Percentiles rank a stretch among this genome's conserved stretches.
Evolutionary conservation across 768 basidiomycete species (phyloP).

Genomic region (Lactarius trivialis): DNA sequence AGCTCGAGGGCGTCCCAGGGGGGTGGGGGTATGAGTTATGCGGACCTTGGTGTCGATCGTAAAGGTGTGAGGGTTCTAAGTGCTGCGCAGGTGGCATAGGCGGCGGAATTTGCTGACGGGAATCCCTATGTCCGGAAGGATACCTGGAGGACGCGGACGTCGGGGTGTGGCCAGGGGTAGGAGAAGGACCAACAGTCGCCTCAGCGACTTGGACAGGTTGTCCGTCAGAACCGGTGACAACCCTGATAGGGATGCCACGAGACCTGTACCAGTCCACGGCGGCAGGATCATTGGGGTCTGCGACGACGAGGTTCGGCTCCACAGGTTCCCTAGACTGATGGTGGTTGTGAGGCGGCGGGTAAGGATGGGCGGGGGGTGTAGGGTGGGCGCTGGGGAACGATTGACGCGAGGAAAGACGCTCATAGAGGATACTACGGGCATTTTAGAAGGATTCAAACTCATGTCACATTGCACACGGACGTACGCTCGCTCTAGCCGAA

Average conservation of each 20-base stretch:
- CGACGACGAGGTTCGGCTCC: conserved; percentile 6
- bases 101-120: conserved; percentile 25
- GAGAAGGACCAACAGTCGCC: conserved; percentile 28
- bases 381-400: conserved; percentile 26
- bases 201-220: conserved; percentile 46
- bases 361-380: conserved; percentile 25
- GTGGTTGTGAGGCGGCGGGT: conserved; percentile 21
- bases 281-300: conserved; percentile 42
- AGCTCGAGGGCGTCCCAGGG: conserved; percentile 2
- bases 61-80: conserved; percentile 11
- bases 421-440: conserved; percentile 60
- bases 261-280: conserved; percentile 43
- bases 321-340: conserved; percentile 9
- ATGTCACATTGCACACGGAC: conserved; percentile 32
- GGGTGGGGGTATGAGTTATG: conserved; percentile 12
- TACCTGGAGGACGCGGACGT: conserved; percentile 19
- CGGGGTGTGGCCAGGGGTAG: conserved; percentile 17
- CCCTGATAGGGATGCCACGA: conserved; percentile 42
- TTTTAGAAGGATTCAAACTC: conserved; percentile 20
- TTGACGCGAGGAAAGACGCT: conserved; percentile 52
- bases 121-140: conserved; percentile 27
- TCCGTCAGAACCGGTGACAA: conserved; percentile 42
- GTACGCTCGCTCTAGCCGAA: conserved; percentile 85
- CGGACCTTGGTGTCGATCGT: conserved; percentile 15
- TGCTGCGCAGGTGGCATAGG: conserved; percentile 25